Base-by-base conservation (phyloP, 306 rosid genomes). In the Astragalus membranaceus region DNA sequence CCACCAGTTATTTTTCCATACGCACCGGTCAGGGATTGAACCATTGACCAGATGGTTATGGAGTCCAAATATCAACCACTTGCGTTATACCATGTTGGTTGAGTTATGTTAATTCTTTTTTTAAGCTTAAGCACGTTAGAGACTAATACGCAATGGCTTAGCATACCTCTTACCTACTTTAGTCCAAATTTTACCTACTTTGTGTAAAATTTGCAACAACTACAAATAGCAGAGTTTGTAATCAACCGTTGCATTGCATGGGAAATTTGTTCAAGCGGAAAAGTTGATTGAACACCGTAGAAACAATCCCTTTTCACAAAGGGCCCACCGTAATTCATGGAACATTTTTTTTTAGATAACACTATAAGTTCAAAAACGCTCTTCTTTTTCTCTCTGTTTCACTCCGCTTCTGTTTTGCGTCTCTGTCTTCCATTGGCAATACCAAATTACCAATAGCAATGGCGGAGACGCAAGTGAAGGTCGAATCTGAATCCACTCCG, bases 391-490 rank as follows among this genome's bases (percentile, higher is more conserved):
- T 59, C 35, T 56, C 67, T 58, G 35, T 59, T 62, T 47, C 4
- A 15, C 61, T 60, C 60, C 56, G 32, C 26, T 32, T 70, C 36
- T 63, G 17, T 0, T 2, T 61, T 61, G 67, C 67, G 67, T 61
- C 67, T 61, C 67, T 61, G 50, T 61, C 67, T 41, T 56, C 59
- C 8, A 17, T 4, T 26, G 30, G 4, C 12, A 30, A 29, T 8
- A 10, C 32, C 13, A 70, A 41, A 39, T 7, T 23, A 36, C 23
- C 23, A 20, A 20, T 20, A 20, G 8, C 75, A 29, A 86, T 86
- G 98, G 86, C 80, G 36, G 75, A 72, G 59, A 80, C 64, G 48
- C 72, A 74, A 72, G 61, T 66, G 44, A 78, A 64, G 56, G 58
- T 62, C 5, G 85, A 81, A 72, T 61, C 32, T 37, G 62, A 17